Conservation (phyloP, 2,329 filamentous ascomycete species). For the Pseudodiploospora longispora region DNA sequence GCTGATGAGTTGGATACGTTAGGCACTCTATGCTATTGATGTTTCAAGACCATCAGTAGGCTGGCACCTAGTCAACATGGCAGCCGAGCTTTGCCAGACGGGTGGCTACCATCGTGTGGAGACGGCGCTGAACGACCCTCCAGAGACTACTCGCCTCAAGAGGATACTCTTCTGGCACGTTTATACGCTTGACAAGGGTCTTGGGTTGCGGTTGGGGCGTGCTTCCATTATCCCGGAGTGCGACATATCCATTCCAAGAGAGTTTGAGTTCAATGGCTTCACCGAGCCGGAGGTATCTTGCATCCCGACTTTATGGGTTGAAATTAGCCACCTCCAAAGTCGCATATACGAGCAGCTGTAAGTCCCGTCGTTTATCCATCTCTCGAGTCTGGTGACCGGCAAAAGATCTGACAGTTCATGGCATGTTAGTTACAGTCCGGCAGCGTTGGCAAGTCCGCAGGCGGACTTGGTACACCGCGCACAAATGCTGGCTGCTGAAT, state of each 20-base stretch:
- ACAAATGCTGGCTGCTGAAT: constrained; percentile 28
- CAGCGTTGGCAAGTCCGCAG: constrained; percentile 32
- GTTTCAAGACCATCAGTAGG: constrained; percentile 53
- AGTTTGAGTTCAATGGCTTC: constrained; percentile 34
- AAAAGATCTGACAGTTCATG: constrained; percentile 4
- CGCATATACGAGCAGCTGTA: constrained; percentile 47
- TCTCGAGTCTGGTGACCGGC: too few species aligned
- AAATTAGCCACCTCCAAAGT: constrained; percentile 47
- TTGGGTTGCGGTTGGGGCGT: constrained; percentile 52
- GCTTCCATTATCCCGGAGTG: constrained; percentile 50
- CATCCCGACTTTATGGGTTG: constrained; percentile 47
- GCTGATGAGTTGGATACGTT: not conserved
- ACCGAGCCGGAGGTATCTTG: constrained; percentile 20
- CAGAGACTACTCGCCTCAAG: constrained; percentile 26
- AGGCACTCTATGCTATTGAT: constrained; percentile 56
- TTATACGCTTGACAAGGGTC: constrained; percentile 50
- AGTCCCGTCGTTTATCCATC: constrained; percentile 6
- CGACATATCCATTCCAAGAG: constrained; percentile 45
- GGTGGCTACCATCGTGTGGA: constrained; percentile 51
- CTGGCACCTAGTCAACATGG: constrained; percentile 54
- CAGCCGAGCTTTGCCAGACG: constrained; percentile 52
- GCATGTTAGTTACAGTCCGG: constrained; percentile 39
- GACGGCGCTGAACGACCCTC: constrained; percentile 24
- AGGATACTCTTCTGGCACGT: constrained; percentile 40
- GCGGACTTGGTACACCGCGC: constrained; percentile 33